These are phyloP conservation scores for Neophaeococcomyces aloes DNA, from an alignment of 2,329 filamentous ascomycete genomes.

Conservation along the genomic window DNA sequence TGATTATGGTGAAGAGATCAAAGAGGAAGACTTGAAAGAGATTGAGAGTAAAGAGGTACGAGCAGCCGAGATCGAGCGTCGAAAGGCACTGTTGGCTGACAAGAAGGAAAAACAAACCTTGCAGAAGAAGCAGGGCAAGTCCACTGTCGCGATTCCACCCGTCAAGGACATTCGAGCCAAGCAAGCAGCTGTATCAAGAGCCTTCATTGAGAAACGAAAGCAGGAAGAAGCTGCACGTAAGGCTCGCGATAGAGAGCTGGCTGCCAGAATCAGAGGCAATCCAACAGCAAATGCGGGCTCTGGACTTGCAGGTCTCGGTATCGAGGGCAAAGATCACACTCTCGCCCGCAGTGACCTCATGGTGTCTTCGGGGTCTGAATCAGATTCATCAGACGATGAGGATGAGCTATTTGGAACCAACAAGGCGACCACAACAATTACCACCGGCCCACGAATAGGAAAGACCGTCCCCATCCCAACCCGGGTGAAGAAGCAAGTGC, in stretches of 20 bases:
- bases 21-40: constrained; percentile 25
- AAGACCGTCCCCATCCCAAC: constrained; percentile 44
- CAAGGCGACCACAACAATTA: constrained; percentile 29
- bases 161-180: constrained; percentile 12
- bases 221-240: constrained; percentile 65
- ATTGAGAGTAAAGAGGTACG: constrained; percentile 12
- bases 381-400: constrained; percentile 67
- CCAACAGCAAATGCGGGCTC: constrained; percentile 65
- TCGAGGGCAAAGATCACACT: constrained; percentile 65
- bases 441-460: constrained; percentile 38
- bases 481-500: constrained; percentile 68
- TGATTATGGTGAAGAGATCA: constrained; percentile 28
- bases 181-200: constrained; percentile 32
- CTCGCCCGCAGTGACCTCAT: constrained; percentile 74
- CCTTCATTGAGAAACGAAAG: constrained; percentile 64
- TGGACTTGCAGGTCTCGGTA: constrained; percentile 59
- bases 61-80: constrained; percentile 19
- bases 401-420: constrained; percentile 52
- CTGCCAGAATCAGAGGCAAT: constrained; percentile 51
- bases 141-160: constrained; percentile 11
- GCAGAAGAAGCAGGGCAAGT: constrained; percentile 17
- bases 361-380: constrained; percentile 61
- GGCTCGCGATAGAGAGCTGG: constrained; percentile 59
- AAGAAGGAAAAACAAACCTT: constrained; percentile 17
- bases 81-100: constrained; percentile 15